Conservation (phyloP, 768 basidiomycete genomes). For the Brasilioporus rufonigricans region DNA sequence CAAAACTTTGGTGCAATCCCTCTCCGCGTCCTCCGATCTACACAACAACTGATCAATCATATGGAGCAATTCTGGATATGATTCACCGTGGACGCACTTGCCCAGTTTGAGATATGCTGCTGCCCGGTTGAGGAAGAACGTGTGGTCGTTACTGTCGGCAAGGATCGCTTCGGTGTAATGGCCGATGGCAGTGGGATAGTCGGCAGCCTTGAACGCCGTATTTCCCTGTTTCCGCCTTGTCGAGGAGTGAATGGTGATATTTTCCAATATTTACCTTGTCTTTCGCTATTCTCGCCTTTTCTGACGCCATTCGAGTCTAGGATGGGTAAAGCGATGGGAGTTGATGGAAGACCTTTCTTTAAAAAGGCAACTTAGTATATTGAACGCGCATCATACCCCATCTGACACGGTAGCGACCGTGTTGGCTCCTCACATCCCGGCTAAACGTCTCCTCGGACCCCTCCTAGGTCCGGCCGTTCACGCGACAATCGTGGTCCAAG, state of each 20-base stretch:
- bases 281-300: conserved; percentile 34
- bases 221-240: conserved; percentile 64
- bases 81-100: conserved; percentile 64
- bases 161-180: conserved; percentile 83
- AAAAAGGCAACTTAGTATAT: background rate
- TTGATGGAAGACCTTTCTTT: background rate
- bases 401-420: too few species aligned
- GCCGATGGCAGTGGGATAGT: conserved; percentile 78
- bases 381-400: too few species aligned
- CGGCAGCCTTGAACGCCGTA: conserved; percentile 74
- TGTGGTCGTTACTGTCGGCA: conserved; percentile 66
- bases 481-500: background rate
- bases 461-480: background rate
- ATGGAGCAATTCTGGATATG: background rate
- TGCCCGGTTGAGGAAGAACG: conserved; percentile 83
- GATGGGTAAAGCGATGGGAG: conserved; percentile 3
- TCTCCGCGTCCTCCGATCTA: conserved; percentile 76
- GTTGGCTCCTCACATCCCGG: background rate
- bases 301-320: conserved; percentile 31
- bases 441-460: background rate
- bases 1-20: conserved; percentile 74
- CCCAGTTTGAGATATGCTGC: conserved; percentile 91
- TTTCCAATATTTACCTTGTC: conserved; percentile 22
- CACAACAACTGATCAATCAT: background rate
- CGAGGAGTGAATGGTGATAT: background rate